Evolutionary conservation across 768 basidiomycete species (phyloP).

Genomic region (Termitomyces sp.): DNA sequence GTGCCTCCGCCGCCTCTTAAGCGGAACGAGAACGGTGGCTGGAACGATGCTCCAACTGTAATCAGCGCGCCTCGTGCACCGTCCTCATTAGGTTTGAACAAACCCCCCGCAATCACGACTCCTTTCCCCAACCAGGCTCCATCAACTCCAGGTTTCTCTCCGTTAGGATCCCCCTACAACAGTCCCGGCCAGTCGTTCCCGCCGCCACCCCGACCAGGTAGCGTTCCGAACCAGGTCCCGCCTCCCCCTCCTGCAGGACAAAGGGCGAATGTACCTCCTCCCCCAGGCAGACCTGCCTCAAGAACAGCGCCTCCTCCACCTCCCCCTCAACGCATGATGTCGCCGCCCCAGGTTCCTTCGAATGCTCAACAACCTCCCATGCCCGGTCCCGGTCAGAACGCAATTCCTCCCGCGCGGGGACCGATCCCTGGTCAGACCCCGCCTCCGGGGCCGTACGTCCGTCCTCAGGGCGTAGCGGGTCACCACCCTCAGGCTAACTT

Average conservation of each 20-base stretch:
- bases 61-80: conserved; percentile 47
- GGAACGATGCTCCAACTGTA: conserved; percentile 84
- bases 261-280: conserved; percentile 29
- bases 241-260: conserved; percentile 35
- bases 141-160: conserved; percentile 40
- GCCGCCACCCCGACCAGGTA: conserved; percentile 64
- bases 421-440: conserved; percentile 39
- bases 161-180: conserved; percentile 39
- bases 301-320: conserved; percentile 25
- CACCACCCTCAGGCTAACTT: conserved; percentile 19
- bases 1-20: conserved; percentile 48
- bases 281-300: conserved; percentile 27
- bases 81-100: conserved; percentile 40
- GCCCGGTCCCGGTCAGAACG: conserved; percentile 45
- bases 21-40: conserved; percentile 71
- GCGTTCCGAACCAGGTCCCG: conserved; percentile 47
- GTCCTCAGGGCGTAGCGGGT: conserved; percentile 22
- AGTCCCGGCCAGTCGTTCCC: conserved; percentile 46
- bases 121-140: conserved; percentile 77
- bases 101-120: conserved; percentile 73
- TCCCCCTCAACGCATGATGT: conserved; percentile 38
- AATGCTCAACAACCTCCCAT: conserved; percentile 35
- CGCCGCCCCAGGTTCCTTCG: conserved; percentile 36
- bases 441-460: conserved; percentile 37
- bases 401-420: conserved; percentile 38